These are phyloP conservation scores for Boletellus ananiceps DNA, from an alignment of 768 basidiomycete genomes.

Conservation along the genomic window DNA sequence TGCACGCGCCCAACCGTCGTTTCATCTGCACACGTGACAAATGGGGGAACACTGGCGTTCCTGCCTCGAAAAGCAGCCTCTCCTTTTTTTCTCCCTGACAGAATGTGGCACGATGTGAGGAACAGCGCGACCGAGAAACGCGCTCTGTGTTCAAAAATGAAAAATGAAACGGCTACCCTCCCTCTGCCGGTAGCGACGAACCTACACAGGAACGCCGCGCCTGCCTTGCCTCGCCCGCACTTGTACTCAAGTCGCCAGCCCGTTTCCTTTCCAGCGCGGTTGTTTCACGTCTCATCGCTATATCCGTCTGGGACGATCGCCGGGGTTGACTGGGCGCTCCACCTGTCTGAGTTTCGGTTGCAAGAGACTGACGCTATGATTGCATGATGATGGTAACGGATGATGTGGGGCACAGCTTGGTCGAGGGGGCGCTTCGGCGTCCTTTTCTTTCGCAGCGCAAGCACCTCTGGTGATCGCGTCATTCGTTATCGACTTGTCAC, in stretches of 20 bases:
- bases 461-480: background rate
- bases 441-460: background rate
- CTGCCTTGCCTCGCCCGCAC: background rate
- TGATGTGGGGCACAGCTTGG: background rate
- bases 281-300: background rate
- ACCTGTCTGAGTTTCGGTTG: background rate
- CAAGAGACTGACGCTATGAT: slow-evolving; percentile 1
- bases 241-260: background rate
- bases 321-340: too few species aligned
- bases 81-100: too few species aligned
- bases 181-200: background rate
- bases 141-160: background rate
- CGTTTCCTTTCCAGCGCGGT: background rate
- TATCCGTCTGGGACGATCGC: too few species aligned
- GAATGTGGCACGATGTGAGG: background rate
- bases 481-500: too few species aligned
- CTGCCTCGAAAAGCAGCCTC: background rate
- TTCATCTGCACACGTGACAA: background rate
- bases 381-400: background rate
- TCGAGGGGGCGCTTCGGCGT: background rate
- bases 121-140: background rate
- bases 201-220: slow-evolving; percentile 1
- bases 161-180: background rate
- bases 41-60: too few species aligned
- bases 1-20: background rate